These are phyloP conservation scores for Casaregolazyma lundiana DNA, from an alignment of 1,139 yeast genomes.

Conservation along the genomic window DNA sequence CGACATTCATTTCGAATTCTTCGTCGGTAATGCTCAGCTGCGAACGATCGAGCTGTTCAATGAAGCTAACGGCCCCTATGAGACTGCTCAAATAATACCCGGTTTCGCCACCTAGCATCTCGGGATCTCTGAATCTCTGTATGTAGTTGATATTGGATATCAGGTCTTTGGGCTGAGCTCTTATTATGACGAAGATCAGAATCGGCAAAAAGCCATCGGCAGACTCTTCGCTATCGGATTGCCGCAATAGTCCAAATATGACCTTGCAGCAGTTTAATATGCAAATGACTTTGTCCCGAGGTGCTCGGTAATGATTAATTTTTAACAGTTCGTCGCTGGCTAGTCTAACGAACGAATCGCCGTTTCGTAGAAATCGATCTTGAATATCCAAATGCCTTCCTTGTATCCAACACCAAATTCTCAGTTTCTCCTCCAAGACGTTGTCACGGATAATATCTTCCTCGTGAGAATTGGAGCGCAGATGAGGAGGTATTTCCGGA, in stretches of 20 bases:
- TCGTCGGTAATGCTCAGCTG: conserved; percentile 59
- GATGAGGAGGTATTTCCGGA: conserved; percentile 55
- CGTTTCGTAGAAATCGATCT: conserved; percentile 39
- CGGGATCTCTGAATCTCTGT: conserved; percentile 73
- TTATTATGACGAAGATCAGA: conserved; percentile 70
- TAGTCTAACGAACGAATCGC: conserved; percentile 59
- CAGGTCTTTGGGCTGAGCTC: conserved; percentile 57
- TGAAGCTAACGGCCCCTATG: conserved; percentile 77
- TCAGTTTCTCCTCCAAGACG: conserved; percentile 51
- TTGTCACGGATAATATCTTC: conserved; percentile 63
- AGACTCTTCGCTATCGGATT: conserved; percentile 63
- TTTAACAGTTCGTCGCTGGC: conserved; percentile 68
- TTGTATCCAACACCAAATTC: conserved; percentile 68
- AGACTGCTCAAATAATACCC: conserved; percentile 84
- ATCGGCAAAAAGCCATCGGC: conserved; percentile 93
- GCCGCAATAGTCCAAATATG: conserved; percentile 78
- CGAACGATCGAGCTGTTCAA: conserved; percentile 53
- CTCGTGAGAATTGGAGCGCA: conserved; percentile 47
- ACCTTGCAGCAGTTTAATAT: conserved; percentile 88
- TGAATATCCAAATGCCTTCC: conserved; percentile 80
- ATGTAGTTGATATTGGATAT: conserved; percentile 79
- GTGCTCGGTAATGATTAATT: conserved; percentile 81
- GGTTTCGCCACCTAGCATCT: conserved; percentile 79
- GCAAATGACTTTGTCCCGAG: conserved; percentile 91
- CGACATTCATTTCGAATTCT: conserved; percentile 48